These are phyloP conservation scores for Kluyveromyces siamensis DNA, from an alignment of 805 yeast genomes.

Conservation along the genomic window DNA sequence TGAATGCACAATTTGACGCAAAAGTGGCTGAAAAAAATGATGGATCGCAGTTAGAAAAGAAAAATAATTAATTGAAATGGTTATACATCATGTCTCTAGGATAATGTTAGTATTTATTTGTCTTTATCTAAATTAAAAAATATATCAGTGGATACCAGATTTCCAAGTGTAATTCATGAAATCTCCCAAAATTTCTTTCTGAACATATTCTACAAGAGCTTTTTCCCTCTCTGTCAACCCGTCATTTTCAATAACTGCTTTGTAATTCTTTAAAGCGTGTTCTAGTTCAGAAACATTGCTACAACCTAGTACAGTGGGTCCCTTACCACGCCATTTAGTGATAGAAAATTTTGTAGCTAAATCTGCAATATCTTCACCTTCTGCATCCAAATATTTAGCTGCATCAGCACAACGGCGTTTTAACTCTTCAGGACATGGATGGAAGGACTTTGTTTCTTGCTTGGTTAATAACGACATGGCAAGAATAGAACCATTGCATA, in stretches of 20 bases:
- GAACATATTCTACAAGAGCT: conserved; percentile 34
- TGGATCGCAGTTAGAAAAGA: conserved; percentile 15
- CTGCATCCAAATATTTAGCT: conserved; percentile 36
- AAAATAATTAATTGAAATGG: neutral
- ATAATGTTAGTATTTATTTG: no score
- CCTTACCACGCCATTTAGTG: conserved; percentile 43
- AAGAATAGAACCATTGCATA: conserved; percentile 79
- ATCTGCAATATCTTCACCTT: conserved; percentile 66
- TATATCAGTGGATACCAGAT: conserved; percentile 30
- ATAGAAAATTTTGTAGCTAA: conserved; percentile 72
- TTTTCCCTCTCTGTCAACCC: conserved; percentile 35
- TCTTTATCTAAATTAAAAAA: no score
- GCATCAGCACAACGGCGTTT: conserved; percentile 36
- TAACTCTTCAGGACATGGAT: conserved; percentile 63
- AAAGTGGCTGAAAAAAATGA: conserved; percentile 2
- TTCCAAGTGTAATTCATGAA: conserved; percentile 63
- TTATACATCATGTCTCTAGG: no score
- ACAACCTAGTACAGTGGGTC: conserved; percentile 72
- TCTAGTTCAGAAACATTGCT: conserved; percentile 55
- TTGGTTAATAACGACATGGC: conserved; percentile 80
- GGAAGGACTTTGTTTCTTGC: conserved; percentile 61
- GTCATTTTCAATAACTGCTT: conserved; percentile 32
- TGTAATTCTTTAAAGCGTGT: conserved; percentile 50
- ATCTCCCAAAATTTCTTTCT: conserved; percentile 36
- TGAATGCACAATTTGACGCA: conserved; percentile 40